Base-by-base conservation (phyloP, 345 rosid species). In the Triadica sebifera region DNA sequence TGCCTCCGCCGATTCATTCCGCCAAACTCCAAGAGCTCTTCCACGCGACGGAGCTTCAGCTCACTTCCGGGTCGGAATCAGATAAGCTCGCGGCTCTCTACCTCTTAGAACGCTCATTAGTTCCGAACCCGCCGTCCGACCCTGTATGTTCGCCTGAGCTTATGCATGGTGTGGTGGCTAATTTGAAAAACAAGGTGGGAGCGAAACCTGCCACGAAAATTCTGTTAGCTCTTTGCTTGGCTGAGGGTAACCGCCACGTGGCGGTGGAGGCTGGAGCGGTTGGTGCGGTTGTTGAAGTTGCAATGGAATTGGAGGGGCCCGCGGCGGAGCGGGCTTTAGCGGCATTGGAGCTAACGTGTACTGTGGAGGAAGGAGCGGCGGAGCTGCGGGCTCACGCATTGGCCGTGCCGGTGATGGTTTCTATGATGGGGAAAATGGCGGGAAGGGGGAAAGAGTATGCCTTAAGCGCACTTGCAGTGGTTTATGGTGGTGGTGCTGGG, bases 371-470 rank as follows among this genome's bases (percentile, higher is more conserved):
- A 75, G 97, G 96, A 25, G 92, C 94, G 24, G 91, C 90, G 65
- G 93, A 90, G 85, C 84, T 89, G 80, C 82, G 93, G 15, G 78
- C 85, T 24, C 98, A 91, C 77, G 94, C 92, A 6, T 86, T 94
- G 77, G 90, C 92, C 8, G 96, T 94, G 55, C 98, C 97, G 11
- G 96, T 86, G 72, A 94, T 94, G 97, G 98, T 94, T 64, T 75
- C 90, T 0, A 91, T 90, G 83, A 93, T 93, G 98, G 97, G 93
- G 69, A 86, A 83, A 74, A 74, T 91, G 81, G 82, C 87, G 8
- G 97, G 90, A 2, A 87, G 98, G 47, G 98, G 98, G 15, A 78
- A 87, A 74, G 97, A 93, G 74, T 91, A 91, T 74, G 98, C 96
- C 4, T 87, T 91, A 37, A 85, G 98, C 73, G 93, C 89, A 34